Base-by-base conservation (phyloP, 2,329 filamentous ascomycete species). In the Zasmidium angulare region DNA sequence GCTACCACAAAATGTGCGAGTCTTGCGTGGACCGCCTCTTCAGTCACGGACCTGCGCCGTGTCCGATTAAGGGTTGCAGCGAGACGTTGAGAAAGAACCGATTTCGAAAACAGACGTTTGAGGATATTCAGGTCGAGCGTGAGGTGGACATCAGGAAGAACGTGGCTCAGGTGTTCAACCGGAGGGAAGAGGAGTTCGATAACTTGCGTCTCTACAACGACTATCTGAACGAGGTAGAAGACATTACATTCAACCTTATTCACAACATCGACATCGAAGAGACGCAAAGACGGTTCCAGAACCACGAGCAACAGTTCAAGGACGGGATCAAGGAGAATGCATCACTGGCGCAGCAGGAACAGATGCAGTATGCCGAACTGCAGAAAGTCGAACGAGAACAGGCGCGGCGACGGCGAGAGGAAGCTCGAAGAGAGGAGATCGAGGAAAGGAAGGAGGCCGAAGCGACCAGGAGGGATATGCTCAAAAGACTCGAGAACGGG, bases 1-100 rank as follows among this genome's bases (percentile, higher is more conserved):
- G 95, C 84, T 99, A 99, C 81, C 95, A 99, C 82, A 91, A 91
- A 68, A 98, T 99, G 91, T 99, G 95, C 81, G 89, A 91, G 75
- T 93, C 90, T 58, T 99, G 95, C 79, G 93, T 98, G 46, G 90
- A 93, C 76, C 89, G 93, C 57, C 90, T 98, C 69, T 99, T 98
- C 82, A 89, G 89, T 36, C 88, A 91, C 56, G 95, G 95, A 0
- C 95, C 95, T 0, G 91, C 92, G 57, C 90, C 92, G 62, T 99
- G 96, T 73, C 95, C 95, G 1, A 91, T 97, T 59, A 90, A 91
- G 0, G 90, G 89, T 46, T 99, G 95, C 78, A 85, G 87, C 73
- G 88, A 90, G 74, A 98, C 92, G 0, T 82, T 99, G 4, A 88
- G 95, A 1, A 90, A 93, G 70, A 85, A 87, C 59, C 87, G 88